A percentile compares a stretch with the other conserved stretches of the same genome.
Conservation (phyloP, 768 basidiomycete genomes). For the Boletus barrowsii region DNA sequence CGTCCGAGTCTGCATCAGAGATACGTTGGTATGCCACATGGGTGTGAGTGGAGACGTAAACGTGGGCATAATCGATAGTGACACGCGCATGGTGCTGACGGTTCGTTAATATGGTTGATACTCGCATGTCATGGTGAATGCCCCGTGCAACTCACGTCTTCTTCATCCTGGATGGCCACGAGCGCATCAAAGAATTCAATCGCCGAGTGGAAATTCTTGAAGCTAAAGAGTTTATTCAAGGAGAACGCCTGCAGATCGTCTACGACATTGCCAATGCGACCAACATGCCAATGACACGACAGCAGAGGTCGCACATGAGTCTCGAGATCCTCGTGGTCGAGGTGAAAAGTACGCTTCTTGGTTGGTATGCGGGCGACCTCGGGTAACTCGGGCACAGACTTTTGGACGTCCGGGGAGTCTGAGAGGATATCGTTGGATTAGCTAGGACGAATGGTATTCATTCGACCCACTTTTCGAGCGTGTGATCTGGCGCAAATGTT, state of each 20-base stretch:
- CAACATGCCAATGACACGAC: slow-evolving; percentile 28
- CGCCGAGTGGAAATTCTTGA: slow-evolving; percentile 23
- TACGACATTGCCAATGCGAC: slow-evolving; percentile 5
- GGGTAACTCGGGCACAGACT: slow-evolving; percentile 14
- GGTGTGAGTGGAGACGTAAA: slow-evolving; percentile 26
- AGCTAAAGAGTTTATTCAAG: slow-evolving; percentile 28
- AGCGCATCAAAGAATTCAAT: slow-evolving; percentile 29
- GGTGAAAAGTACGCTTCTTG: slow-evolving; percentile 35
- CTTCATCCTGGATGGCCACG: slow-evolving; percentile 27
- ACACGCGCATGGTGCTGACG: slow-evolving; percentile 33
- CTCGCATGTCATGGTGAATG: background rate
- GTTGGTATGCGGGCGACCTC: slow-evolving; percentile 26
- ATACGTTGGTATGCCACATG: slow-evolving; percentile 23
- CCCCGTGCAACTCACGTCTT: slow-evolving; percentile 26
- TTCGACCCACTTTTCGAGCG: slow-evolving; percentile 21
- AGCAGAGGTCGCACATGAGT: slow-evolving; percentile 38
- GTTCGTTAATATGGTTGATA: background rate
- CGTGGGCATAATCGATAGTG: slow-evolving; percentile 22
- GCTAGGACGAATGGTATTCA: background rate
- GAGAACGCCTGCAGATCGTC: slow-evolving; percentile 16
- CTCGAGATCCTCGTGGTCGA: slow-evolving; percentile 32
- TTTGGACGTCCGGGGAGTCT: slow-evolving; percentile 20
- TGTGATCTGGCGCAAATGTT: slow-evolving; percentile 9
- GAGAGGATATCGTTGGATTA: background rate
- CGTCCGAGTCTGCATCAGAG: slow-evolving; percentile 6